phyloP scores from a whole-genome alignment of 2,329 filamentous ascomycete genomes.

The Diplodia sapinea region DNA sequence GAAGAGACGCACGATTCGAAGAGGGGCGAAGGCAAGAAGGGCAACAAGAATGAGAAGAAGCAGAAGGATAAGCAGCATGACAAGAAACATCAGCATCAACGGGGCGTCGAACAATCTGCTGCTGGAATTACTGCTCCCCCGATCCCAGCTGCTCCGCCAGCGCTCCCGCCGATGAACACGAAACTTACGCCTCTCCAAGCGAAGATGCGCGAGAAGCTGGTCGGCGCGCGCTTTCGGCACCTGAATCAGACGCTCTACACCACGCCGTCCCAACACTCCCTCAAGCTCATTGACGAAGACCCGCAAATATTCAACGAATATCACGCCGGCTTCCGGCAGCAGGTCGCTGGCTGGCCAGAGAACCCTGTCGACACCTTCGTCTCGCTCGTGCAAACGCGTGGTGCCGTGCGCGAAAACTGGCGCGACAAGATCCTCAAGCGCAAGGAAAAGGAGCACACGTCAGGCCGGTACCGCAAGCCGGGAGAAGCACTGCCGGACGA shows the following conservation, averaged over 20 bases:
- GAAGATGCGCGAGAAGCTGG: constrained; percentile 91
- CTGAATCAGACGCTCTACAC: constrained; percentile 98
- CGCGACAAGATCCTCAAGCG: constrained; percentile 51
- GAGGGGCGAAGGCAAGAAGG: constrained; percentile 32
- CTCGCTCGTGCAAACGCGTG: constrained; percentile 70
- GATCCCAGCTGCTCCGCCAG: constrained; percentile 38
- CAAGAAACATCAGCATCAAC: constrained; percentile 38
- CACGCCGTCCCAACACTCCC: constrained; percentile 81
- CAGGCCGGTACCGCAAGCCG: constrained; percentile 31
- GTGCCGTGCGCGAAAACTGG: constrained; percentile 56
- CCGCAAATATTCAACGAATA: constrained; percentile 97
- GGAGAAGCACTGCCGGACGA: background rate
- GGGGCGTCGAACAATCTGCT: constrained; percentile 20
- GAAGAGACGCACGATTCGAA: constrained; percentile 10
- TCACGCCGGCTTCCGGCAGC: constrained; percentile 92
- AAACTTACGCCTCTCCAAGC: constrained; percentile 91
- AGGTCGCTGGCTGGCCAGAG: constrained; percentile 94
- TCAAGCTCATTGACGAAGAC: constrained; percentile 78
- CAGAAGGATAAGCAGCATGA: constrained; percentile 45
- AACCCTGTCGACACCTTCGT: constrained; percentile 95
- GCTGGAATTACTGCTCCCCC: constrained; percentile 49
- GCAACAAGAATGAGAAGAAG: constrained; percentile 42
- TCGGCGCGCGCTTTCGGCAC: constrained; percentile 94
- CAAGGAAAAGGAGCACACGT: constrained; percentile 40
- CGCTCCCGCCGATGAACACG: constrained; percentile 45